Evolutionary conservation across 2,329 filamentous ascomycete genomes (phyloP), one percentile per base, ranked within the genome.

Genomic region (Reticulascus tulasneorum): DNA sequence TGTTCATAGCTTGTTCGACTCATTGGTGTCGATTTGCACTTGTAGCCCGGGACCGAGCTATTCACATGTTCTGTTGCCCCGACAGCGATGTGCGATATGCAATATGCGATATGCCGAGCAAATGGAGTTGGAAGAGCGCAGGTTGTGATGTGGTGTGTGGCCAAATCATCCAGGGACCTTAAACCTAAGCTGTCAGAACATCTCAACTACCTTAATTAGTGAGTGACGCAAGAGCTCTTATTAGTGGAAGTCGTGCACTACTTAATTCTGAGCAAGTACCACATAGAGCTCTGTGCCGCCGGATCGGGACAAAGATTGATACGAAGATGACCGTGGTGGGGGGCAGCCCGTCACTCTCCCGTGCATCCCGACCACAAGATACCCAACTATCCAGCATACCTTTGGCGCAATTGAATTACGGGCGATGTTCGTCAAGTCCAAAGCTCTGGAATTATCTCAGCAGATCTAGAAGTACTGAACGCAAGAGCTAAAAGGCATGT

Each of bases 381-480:
- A 94, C 87, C 34, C 77, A 79, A 51, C n/a, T n/a, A 77, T 89
- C 49, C 79, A 88, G 50, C 74, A 98, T 40, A 72, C n/a, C n/a
- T n/a, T n/a, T n/a, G n/a, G n/a, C n/a, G n/a, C n/a, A n/a, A n/a
- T n/a, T n/a, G n/a, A n/a, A n/a, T n/a, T n/a, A n/a, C n/a, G n/a
- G n/a, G n/a, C n/a, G n/a, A n/a, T n/a, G n/a, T n/a, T n/a, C n/a
- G n/a, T n/a, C n/a, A n/a, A n/a, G n/a, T n/a, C n/a, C n/a, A n/a
- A n/a, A n/a, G n/a, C n/a, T n/a, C n/a, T n/a, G n/a, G n/a, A n/a
- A n/a, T n/a, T n/a, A n/a, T n/a, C n/a, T n/a, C n/a, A 80, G 55
- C 73, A 73, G 31, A 86, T 95, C 52, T 73, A 85, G 60, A 66
- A 83, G 48, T 84, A 76, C 11, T 77, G 78, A 48, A 79, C 82